Conservation (phyloP, 768 basidiomycete species). For the Trametopsis cervina region DNA sequence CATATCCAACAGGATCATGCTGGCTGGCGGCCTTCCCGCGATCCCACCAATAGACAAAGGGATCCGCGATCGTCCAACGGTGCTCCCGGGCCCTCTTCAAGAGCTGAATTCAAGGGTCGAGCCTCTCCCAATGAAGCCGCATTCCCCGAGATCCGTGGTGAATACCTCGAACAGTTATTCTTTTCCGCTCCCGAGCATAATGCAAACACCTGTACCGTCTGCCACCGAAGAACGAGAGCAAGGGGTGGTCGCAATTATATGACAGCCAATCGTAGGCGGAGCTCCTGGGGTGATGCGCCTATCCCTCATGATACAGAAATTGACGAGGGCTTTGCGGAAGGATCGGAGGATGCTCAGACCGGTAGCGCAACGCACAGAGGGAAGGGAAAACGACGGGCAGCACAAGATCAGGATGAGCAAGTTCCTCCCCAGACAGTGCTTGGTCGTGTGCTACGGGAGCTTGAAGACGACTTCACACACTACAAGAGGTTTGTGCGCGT, state of each 20-base stretch:
- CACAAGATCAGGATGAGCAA: conserved; percentile 21
- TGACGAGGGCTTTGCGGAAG: conserved; percentile 45
- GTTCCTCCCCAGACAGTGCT: conserved; percentile 87
- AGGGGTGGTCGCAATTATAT: conserved; percentile 9
- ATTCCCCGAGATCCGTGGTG: conserved; percentile 81
- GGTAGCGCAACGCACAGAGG: background rate
- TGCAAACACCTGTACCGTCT: conserved; percentile 59
- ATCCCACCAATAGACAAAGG: background rate
- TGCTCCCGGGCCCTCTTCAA: background rate
- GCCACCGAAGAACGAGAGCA: conserved; percentile 39
- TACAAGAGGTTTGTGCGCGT: conserved; percentile 72
- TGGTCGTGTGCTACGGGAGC: conserved; percentile 71
- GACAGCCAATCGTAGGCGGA: background rate
- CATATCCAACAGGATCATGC: no score
- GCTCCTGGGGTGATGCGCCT: conserved; percentile 6
- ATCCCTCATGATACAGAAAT: conserved; percentile 16
- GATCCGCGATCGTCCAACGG: background rate
- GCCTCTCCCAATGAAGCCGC: conserved; percentile 32
- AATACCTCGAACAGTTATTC: conserved; percentile 72
- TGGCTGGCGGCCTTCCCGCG: no score
- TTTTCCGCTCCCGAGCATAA: conserved; percentile 77
- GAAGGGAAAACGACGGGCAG: conserved; percentile 8
- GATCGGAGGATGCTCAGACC: conserved; percentile 26
- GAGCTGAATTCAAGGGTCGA: background rate
- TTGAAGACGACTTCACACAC: conserved; percentile 93